Conservation (phyloP, 192 early-diverging fungal species). For the Backusella macrospora region DNA sequence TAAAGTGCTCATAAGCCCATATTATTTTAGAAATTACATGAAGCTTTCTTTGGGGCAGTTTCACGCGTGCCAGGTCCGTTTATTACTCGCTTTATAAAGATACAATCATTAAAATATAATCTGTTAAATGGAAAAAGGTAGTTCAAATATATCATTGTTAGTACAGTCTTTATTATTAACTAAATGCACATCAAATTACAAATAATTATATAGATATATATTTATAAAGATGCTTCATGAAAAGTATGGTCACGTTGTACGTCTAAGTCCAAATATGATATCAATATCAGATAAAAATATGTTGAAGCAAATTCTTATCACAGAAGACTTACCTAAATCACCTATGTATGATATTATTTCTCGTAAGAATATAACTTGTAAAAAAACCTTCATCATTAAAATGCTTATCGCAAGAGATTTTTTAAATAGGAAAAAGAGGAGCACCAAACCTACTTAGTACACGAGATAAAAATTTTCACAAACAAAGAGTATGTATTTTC, state of each 20-base stretch:
- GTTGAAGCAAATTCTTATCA: slow-evolving; percentile 38
- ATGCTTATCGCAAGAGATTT: no score
- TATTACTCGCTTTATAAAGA: slow-evolving; percentile 17
- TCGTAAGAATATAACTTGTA: not conserved
- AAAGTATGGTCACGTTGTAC: slow-evolving; percentile 47
- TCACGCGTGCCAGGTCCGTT: slow-evolving; percentile 33
- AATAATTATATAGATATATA: slow-evolving; percentile 7
- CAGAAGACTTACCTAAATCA: slow-evolving; percentile 32
- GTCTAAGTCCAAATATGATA: slow-evolving; percentile 38
- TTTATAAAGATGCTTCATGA: slow-evolving; percentile 30
- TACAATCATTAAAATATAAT: slow-evolving; percentile 15
- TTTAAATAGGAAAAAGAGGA: slow-evolving; percentile 4
- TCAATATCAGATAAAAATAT: slow-evolving; percentile 47
- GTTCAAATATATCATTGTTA: not conserved
- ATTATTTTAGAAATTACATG: slow-evolving; percentile 29
- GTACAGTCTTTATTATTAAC: not conserved
- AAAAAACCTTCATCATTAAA: no score
- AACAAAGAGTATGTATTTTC: slow-evolving; percentile 28
- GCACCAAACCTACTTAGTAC: slow-evolving; percentile 37
- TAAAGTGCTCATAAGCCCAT: not conserved
- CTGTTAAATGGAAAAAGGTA: slow-evolving; percentile 13
- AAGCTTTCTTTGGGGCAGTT: slow-evolving; percentile 28
- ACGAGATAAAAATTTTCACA: slow-evolving; percentile 42
- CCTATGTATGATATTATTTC: not conserved
- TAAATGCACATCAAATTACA: not conserved